A percentile compares a stretch with the other conserved stretches of the same genome.
Conservation (phyloP, 2,329 filamentous ascomycete genomes). For the Rhytidhysteron rufulum region DNA sequence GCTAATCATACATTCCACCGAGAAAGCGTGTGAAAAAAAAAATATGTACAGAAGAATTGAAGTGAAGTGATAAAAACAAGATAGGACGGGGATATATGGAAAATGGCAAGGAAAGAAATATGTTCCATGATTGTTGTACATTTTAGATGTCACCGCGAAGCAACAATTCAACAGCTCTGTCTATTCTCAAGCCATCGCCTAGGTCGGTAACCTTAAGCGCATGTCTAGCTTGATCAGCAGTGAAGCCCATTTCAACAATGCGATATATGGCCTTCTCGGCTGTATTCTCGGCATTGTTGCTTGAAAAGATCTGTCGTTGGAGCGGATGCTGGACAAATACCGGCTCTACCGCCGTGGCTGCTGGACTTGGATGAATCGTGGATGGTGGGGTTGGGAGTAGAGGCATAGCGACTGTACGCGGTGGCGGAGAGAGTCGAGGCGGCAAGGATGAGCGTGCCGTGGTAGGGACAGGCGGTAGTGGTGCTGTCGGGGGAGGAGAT, state of each 20-base stretch:
- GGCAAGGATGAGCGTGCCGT: constrained; percentile 21
- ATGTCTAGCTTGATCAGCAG: constrained; percentile 51
- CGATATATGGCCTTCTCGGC: constrained; percentile 54
- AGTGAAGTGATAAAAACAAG: no score
- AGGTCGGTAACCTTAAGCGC: constrained; percentile 58
- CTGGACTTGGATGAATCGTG: constrained; percentile 23
- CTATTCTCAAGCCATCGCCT: constrained; percentile 55
- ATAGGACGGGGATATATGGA: no score
- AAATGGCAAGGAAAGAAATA: not conserved
- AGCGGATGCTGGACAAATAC: constrained; percentile 28
- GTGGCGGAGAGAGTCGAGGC: constrained; percentile 24
- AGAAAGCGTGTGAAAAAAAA: no score
- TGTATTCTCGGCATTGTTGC: constrained; percentile 45
- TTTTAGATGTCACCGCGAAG: constrained; percentile 16
- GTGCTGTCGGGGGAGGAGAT: constrained; percentile 11
- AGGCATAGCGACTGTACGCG: constrained; percentile 23
- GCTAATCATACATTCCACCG: no score
- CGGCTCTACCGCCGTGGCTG: constrained; percentile 27
- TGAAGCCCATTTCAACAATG: constrained; percentile 60
- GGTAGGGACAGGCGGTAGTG: constrained; percentile 14
- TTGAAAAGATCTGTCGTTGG: constrained; percentile 26
- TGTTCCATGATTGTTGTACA: not conserved
- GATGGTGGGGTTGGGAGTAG: constrained; percentile 27
- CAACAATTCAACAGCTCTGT: constrained; percentile 55
- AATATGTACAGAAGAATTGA: not conserved